Evolutionary conservation across 352 stramenopile genomes (phyloP).

Genomic region (Globisporangium emineosum): DNA sequence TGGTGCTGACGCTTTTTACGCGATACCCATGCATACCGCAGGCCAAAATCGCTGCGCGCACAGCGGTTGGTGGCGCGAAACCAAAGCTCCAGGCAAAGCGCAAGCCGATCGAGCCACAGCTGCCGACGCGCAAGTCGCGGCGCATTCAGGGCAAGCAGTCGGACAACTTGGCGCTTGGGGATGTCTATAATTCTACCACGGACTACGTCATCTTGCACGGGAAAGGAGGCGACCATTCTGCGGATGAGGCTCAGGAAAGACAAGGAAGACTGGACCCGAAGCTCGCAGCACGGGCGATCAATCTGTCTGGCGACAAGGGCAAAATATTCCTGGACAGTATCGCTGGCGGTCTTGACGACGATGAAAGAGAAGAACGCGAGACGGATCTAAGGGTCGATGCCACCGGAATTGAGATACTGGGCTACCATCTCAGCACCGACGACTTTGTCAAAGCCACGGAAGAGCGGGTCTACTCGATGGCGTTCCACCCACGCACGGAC

Average conservation of each 20-base stretch:
- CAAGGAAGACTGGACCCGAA: slow-evolving; percentile 22
- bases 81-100: slow-evolving; percentile 23
- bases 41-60: slow-evolving; percentile 67
- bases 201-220: slow-evolving; percentile 1
- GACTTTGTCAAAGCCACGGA: slow-evolving; percentile 76
- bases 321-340: slow-evolving; percentile 44
- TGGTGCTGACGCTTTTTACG: not conserved
- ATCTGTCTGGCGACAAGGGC: slow-evolving; percentile 28
- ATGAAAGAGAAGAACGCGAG: slow-evolving; percentile 17
- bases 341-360: slow-evolving; percentile 24
- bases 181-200: slow-evolving; percentile 6
- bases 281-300: slow-evolving; percentile 31
- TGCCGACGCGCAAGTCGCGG: slow-evolving; percentile 57
- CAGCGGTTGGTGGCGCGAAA: slow-evolving; percentile 23
- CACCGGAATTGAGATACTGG: slow-evolving; percentile 34
- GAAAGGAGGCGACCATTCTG: not conserved
- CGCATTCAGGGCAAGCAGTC: slow-evolving; percentile 57
- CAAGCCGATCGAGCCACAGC: slow-evolving; percentile 15
- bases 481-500: slow-evolving; percentile 65
- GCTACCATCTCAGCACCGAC: slow-evolving; percentile 39
- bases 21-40: slow-evolving; percentile 1
- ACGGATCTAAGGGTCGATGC: slow-evolving; percentile 40
- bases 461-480: slow-evolving; percentile 75
- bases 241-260: not conserved
- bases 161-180: slow-evolving; percentile 31